A percentile compares a stretch with the other conserved stretches of the same genome.
Evolutionary conservation across 2,329 filamentous ascomycete species (phyloP).

Genomic region (Lachnellula hyalina): DNA sequence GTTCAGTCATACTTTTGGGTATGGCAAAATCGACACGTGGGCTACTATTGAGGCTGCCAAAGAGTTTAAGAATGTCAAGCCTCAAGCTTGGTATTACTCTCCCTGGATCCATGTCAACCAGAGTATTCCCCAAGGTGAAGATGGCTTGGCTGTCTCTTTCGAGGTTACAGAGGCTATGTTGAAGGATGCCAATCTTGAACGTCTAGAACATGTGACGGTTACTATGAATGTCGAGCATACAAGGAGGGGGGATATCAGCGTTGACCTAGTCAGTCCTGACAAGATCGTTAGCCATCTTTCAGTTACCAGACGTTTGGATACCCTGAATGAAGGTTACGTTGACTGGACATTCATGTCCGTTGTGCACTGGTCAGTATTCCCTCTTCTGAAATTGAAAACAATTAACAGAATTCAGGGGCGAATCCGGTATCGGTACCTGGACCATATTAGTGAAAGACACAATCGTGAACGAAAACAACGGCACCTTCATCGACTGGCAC

Average conservation of each 20-base stretch:
- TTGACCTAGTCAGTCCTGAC: constrained; percentile 80
- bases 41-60: constrained; percentile 80
- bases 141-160: constrained; percentile 74
- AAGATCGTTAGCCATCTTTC: constrained; percentile 81
- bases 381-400: neutral
- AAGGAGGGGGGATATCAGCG: constrained; percentile 84
- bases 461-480: constrained; percentile 67
- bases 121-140: constrained; percentile 74
- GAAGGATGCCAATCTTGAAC: constrained; percentile 73
- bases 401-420: constrained; percentile 60
- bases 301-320: constrained; percentile 66
- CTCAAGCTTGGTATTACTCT: constrained; percentile 90
- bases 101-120: constrained; percentile 91
- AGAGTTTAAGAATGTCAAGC: constrained; percentile 82
- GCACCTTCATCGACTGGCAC: constrained; percentile 85
- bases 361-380: constrained; percentile 71
- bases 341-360: constrained; percentile 99
- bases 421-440: constrained; percentile 83
- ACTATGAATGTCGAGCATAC: constrained; percentile 95
- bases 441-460: constrained; percentile 86
- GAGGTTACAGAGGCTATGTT: constrained; percentile 79
- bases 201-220: constrained; percentile 89
- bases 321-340: constrained; percentile 63
- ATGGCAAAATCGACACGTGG: constrained; percentile 90
- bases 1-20: constrained; percentile 93